phyloP scores from a whole-genome alignment of 2,329 filamentous ascomycete species.

The Stylonectria norvegica region DNA sequence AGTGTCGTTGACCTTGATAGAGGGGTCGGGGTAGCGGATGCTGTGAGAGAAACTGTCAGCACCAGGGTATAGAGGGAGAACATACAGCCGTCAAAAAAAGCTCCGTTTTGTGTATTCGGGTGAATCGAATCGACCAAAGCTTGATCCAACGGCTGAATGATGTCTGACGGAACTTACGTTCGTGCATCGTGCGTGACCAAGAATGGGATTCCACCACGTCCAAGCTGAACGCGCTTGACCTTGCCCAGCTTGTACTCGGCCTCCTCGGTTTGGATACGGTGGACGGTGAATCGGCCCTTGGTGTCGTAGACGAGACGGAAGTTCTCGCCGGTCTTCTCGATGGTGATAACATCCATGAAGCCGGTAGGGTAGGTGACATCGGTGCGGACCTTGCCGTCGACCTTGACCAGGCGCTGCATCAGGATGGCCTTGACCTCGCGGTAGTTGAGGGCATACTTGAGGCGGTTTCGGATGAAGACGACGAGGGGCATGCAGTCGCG shows the following conservation, averaged over 20 bases:
- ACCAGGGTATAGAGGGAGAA: conserved; percentile 30
- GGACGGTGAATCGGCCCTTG: conserved; percentile 99
- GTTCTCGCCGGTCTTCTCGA: conserved; percentile 99
- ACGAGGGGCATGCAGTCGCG: conserved; percentile 98
- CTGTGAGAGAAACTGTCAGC: conserved; percentile 54
- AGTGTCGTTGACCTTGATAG: conserved; percentile 99
- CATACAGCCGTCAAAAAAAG: conserved; percentile 54
- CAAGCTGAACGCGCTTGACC: conserved; percentile 99
- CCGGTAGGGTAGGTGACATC: conserved; percentile 95
- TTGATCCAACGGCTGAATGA: conserved; percentile 99
- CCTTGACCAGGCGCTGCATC: conserved; percentile 99
- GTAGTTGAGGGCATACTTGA: conserved; percentile 99
- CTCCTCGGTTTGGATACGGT: conserved; percentile 98
- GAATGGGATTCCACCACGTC: conserved; percentile 99
- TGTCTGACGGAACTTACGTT: conserved; percentile 98
- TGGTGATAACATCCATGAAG: conserved; percentile 99
- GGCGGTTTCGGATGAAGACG: conserved; percentile 93
- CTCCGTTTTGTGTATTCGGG: conserved; percentile 34
- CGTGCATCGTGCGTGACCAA: conserved; percentile 99
- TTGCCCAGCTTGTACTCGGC: conserved; percentile 99
- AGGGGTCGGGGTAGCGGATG: conserved; percentile 97
- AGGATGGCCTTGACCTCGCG: conserved; percentile 97
- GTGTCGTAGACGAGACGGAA: conserved; percentile 99
- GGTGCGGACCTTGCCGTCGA: conserved; percentile 99
- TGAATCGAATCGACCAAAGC: conserved; percentile 71